Evolutionary conservation across 2,329 filamentous ascomycete genomes (phyloP).

Genomic region (Corniculantispora saksenae): DNA sequence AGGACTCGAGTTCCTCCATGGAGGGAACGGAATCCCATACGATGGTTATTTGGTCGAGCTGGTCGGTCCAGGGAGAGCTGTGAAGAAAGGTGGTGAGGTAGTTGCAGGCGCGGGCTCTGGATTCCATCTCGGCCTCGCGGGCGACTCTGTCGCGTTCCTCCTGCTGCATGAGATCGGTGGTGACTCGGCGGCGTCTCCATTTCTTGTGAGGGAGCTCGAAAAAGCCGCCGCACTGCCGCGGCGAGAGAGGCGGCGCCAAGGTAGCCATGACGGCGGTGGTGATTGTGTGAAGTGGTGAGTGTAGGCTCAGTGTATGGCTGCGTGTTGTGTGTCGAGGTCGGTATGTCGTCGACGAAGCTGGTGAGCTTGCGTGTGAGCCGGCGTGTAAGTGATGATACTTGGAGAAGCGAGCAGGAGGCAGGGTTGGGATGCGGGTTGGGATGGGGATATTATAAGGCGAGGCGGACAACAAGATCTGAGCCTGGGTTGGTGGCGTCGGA

Average conservation of each 20-base stretch:
- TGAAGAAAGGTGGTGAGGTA: slow-evolving; percentile 35
- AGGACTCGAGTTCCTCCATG: slow-evolving; percentile 36
- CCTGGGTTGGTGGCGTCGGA: slow-evolving; percentile 19
- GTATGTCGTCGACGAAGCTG: neutral
- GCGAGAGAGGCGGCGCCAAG: slow-evolving; percentile 1
- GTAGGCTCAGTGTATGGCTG: neutral
- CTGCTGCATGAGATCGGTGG: slow-evolving; percentile 21
- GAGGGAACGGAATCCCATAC: slow-evolving; percentile 35
- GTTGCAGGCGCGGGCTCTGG: slow-evolving; percentile 33
- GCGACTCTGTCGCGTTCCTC: slow-evolving; percentile 25
- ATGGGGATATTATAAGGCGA: slow-evolving; percentile 17
- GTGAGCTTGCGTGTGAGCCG: neutral
- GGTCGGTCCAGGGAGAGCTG: slow-evolving; percentile 32
- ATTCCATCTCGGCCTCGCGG: slow-evolving; percentile 32
- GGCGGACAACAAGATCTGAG: slow-evolving; percentile 16
- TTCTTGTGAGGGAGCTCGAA: slow-evolving; percentile 28
- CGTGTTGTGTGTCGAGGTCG: neutral
- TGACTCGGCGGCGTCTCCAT: slow-evolving; percentile 22
- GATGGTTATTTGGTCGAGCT: slow-evolving; percentile 36
- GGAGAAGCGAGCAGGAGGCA: neutral
- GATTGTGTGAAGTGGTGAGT: neutral
- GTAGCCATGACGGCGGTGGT: slow-evolving; percentile 2
- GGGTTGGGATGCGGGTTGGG: neutral
- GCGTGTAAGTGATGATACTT: neutral
- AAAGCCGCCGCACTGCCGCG: slow-evolving; percentile 16